phyloP scores from a whole-genome alignment of 768 basidiomycete species.

The Leccinum barrowsii region DNA sequence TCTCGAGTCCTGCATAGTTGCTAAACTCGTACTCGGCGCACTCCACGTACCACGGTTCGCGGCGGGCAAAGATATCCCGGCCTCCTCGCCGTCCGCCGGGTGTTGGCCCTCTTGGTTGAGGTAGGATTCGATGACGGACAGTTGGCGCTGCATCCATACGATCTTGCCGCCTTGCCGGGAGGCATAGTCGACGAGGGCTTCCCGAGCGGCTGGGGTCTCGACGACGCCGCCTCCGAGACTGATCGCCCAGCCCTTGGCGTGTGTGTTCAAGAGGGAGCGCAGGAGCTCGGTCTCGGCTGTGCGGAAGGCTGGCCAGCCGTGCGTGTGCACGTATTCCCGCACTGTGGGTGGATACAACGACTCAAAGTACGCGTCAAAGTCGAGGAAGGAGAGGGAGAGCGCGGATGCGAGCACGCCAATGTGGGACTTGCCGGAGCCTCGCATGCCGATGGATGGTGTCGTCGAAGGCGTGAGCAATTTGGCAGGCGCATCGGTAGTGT shows the following conservation, averaged over 20 bases:
- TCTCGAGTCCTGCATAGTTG: slow-evolving; percentile 55
- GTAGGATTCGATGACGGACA: slow-evolving; percentile 79
- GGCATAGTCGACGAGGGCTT: slow-evolving; percentile 66
- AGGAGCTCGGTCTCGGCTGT: slow-evolving; percentile 70
- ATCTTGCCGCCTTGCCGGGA: slow-evolving; percentile 59
- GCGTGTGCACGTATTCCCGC: slow-evolving; percentile 70
- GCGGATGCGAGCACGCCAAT: slow-evolving; percentile 78
- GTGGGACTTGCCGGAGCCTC: slow-evolving; percentile 92
- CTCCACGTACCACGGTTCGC: slow-evolving; percentile 52
- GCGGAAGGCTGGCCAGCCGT: slow-evolving; percentile 92
- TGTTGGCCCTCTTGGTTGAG: slow-evolving; percentile 71
- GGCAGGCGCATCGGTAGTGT: slow-evolving; percentile 42
- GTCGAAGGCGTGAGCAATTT: slow-evolving; percentile 25
- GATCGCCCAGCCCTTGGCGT: slow-evolving; percentile 64
- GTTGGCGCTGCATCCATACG: slow-evolving; percentile 43
- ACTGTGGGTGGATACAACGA: slow-evolving; percentile 57
- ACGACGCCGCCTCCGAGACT: slow-evolving; percentile 95
- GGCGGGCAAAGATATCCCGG: slow-evolving; percentile 80
- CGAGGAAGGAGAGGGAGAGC: slow-evolving; percentile 68
- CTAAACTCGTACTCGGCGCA: slow-evolving; percentile 71
- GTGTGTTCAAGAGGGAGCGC: slow-evolving; percentile 58
- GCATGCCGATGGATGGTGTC: slow-evolving; percentile 78
- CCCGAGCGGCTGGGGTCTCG: slow-evolving; percentile 73
- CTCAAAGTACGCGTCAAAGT: slow-evolving; percentile 81
- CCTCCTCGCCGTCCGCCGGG: slow-evolving; percentile 85